phyloP scores from a whole-genome alignment of 2,329 filamentous ascomycete genomes.

The Nothophoma quercina region DNA sequence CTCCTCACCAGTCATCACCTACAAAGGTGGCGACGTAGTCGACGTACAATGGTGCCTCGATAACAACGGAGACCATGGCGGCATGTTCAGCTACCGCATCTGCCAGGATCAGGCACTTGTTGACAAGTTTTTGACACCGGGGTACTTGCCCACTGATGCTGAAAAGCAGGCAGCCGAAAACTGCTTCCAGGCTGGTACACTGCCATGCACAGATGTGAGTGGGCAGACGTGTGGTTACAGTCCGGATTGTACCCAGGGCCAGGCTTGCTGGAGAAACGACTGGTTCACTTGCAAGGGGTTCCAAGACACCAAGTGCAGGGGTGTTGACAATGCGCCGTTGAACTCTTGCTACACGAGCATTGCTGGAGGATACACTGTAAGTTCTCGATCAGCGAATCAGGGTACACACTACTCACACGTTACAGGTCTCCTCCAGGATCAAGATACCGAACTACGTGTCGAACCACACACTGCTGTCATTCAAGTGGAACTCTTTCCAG shows the following conservation, averaged over 20 bases:
- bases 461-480: conserved; percentile 42
- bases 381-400: background rate
- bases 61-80: conserved; percentile 45
- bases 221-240: conserved; percentile 43
- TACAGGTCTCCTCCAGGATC: conserved; percentile 30
- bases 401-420: background rate
- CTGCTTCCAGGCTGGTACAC: conserved; percentile 37
- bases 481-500: conserved; percentile 47
- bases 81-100: conserved; percentile 47
- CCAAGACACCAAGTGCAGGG: conserved; percentile 36
- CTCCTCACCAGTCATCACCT: conserved; percentile 38
- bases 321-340: conserved; percentile 41
- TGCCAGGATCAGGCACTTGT: conserved; percentile 44
- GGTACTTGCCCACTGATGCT: conserved; percentile 42
- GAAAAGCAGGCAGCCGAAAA: conserved; percentile 46
- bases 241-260: conserved; percentile 39
- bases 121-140: conserved; percentile 40
- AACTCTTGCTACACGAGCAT: conserved; percentile 47
- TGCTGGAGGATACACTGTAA: conserved; percentile 46
- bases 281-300: conserved; percentile 47
- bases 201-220: conserved; percentile 43
- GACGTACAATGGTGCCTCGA: conserved; percentile 47
- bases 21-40: conserved; percentile 38
- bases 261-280: conserved; percentile 44
- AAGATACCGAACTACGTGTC: conserved; percentile 44